Percentiles rank a stretch among this genome's conserved stretches.
phyloP scores from a whole-genome alignment of 139 green algal species.

The Chlamydomonas applanata region DNA sequence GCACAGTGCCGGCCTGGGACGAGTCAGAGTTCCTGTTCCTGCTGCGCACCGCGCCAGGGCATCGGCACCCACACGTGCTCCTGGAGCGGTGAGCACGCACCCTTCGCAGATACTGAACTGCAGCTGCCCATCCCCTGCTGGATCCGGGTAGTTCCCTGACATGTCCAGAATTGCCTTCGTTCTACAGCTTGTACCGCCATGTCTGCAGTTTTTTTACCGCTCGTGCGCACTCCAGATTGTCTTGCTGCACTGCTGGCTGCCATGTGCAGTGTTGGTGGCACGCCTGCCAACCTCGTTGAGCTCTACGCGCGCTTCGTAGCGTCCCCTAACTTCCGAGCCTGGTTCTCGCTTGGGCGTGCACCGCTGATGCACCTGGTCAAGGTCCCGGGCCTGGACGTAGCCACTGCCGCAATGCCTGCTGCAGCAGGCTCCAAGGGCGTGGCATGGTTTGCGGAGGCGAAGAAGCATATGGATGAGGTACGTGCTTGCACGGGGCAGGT shows the following conservation, averaged over 20 bases:
- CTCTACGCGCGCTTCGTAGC: slow-evolving; percentile 74
- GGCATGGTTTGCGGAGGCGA: not conserved
- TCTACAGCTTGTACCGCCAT: not conserved
- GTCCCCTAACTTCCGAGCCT: slow-evolving; percentile 62
- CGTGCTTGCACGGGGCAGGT: not conserved
- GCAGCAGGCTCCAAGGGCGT: not conserved
- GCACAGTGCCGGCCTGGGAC: slow-evolving; percentile 1
- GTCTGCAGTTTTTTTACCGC: slow-evolving; percentile 7
- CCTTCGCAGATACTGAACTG: not conserved
- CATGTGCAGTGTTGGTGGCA: slow-evolving; percentile 18
- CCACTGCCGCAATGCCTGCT: not conserved
- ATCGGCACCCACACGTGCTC: slow-evolving; percentile 1
- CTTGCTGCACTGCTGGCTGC: too few relatives aligned
- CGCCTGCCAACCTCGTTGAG: slow-evolving; percentile 19
- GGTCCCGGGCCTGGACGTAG: too few relatives aligned
- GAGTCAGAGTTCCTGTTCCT: slow-evolving; percentile 6
- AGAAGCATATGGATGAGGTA: slow-evolving; percentile 30
- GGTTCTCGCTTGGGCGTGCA: slow-evolving; percentile 53
- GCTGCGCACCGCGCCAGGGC: not conserved
- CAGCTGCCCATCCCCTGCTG: not conserved
- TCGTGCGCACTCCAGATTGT: too few relatives aligned
- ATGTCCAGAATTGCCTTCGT: not conserved
- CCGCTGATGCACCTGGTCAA: not conserved
- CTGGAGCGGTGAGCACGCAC: slow-evolving; percentile 25
- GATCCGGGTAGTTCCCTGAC: too few relatives aligned